Evolutionary conservation across 805 yeast genomes (phyloP), one percentile per base, ranked within the genome.

Genomic region (Myxozyma neotropica): DNA sequence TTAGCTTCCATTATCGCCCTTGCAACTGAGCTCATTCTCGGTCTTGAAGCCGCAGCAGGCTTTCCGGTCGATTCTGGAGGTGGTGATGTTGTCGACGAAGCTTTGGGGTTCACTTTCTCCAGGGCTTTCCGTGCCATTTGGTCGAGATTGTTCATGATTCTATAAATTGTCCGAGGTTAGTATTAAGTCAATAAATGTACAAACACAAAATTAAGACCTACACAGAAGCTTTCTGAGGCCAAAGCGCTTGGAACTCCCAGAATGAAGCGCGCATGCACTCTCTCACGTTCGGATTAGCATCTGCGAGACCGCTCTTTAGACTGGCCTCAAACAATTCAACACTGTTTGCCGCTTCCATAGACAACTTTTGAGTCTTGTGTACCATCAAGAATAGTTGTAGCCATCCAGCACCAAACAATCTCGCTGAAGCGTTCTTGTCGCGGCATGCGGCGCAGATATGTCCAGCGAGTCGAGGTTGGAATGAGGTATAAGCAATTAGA

Each of bases 221-320:
- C 15, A 62, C 64, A 15, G 79, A 81, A 0, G 85, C 87, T 13
- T 76, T 74, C 0, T 72, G 68, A 0, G 89, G 87, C 73, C 83
- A 87, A 5, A 79, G 68, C 21, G 75, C 77, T 65, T 79, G 80
- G 56, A 83, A 80, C 13, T 81, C 76, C 97, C 97, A 92, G 68
- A 80, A 93, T 0, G 90, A 78, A 2, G 78, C 75, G 70, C 96
- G 81, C 76, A 86, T 88, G 0, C 83, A 76, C 67, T 85, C 95
- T 64, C 97, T 80, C 0, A 89, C 97, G 0, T 81, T 75, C 0
- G 92, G 89, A 59, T 87, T 87, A 0, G 96, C 89, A 71, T 92
- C 98, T 0, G 82, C 70, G 0, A 94, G 75, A 21, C 93, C 86
- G 66, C 82, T 85, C 2, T 74, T 61, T 0, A 89, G 69, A 63